These are phyloP conservation scores for Solanum sejunctum DNA, from an alignment of 257 asterid genomes.

Conservation along the genomic window DNA sequence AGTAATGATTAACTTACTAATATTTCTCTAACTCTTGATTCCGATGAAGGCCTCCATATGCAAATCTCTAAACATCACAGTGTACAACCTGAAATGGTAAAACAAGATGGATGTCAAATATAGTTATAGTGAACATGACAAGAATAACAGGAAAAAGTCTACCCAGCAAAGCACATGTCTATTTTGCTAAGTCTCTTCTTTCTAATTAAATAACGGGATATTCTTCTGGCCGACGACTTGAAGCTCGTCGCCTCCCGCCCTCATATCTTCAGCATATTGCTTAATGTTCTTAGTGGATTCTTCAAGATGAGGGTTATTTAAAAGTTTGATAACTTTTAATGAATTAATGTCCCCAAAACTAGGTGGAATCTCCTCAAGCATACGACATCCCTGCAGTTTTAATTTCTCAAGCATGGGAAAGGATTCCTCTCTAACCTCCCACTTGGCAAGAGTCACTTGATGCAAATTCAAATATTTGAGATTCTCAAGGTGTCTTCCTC, in stretches of 20 bases:
- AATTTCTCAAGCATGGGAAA: not conserved
- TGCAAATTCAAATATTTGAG: not conserved
- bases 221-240: too few relatives aligned
- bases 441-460: not conserved
- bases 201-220: too few relatives aligned
- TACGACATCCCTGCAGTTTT: rapidly evolving
- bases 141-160: too few relatives aligned
- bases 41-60: too few relatives aligned
- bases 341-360: not conserved
- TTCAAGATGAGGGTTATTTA: not conserved
- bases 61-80: too few relatives aligned
- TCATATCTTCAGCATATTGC: not conserved
- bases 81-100: too few relatives aligned
- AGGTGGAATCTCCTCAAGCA: not conserved
- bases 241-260: not conserved
- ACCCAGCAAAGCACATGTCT: too few relatives aligned
- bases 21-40: too few relatives aligned
- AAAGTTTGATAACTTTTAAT: not conserved
- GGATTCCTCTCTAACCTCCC: not conserved
- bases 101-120: too few relatives aligned
- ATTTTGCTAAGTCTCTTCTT: too few relatives aligned
- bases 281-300: not conserved
- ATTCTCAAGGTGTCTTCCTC: not conserved
- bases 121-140: too few relatives aligned
- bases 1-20: too few relatives aligned